These are phyloP conservation scores for Serendipita sp. DNA, from an alignment of 768 basidiomycete genomes.

Conservation along the genomic window DNA sequence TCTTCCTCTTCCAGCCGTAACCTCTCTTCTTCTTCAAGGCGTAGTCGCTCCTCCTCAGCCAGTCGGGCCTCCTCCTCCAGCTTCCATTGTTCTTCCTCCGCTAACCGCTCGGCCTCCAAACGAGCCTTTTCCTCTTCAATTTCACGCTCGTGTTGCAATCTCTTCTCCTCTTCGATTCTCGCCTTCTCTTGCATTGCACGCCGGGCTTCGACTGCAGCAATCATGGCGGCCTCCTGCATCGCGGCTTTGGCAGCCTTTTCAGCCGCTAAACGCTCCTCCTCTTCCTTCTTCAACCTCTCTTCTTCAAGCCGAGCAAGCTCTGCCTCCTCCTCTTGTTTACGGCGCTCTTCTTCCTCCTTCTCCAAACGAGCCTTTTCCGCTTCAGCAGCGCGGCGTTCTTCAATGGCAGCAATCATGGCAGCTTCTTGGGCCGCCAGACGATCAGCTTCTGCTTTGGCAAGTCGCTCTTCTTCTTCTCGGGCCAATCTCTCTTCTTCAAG, in stretches of 20 bases:
- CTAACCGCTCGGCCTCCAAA: neutral
- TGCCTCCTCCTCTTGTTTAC: neutral
- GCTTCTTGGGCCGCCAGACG: neutral
- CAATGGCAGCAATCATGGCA: slow-evolving; percentile 5
- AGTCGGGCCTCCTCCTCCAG: neutral
- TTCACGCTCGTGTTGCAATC: neutral
- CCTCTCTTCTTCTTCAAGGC: neutral
- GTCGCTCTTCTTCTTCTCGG: neutral
- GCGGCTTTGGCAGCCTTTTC: neutral
- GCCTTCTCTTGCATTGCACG: neutral
- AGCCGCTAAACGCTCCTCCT: neutral
- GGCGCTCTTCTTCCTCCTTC: slow-evolving; percentile 1
- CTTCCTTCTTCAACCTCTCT: neutral
- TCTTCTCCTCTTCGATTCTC: neutral
- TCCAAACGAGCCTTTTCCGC: neutral
- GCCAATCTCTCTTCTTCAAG: neutral
- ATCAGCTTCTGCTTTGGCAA: neutral
- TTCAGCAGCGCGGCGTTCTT: neutral
- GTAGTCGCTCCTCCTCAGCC: neutral
- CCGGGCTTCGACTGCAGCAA: neutral
- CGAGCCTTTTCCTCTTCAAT: neutral
- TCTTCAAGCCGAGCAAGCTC: neutral
- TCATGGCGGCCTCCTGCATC: slow-evolving; percentile 2
- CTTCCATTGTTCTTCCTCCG: neutral
- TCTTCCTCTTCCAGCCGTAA: neutral